phyloP scores from a whole-genome alignment of 1,139 yeast genomes.

The Yamadazyma sp. region DNA sequence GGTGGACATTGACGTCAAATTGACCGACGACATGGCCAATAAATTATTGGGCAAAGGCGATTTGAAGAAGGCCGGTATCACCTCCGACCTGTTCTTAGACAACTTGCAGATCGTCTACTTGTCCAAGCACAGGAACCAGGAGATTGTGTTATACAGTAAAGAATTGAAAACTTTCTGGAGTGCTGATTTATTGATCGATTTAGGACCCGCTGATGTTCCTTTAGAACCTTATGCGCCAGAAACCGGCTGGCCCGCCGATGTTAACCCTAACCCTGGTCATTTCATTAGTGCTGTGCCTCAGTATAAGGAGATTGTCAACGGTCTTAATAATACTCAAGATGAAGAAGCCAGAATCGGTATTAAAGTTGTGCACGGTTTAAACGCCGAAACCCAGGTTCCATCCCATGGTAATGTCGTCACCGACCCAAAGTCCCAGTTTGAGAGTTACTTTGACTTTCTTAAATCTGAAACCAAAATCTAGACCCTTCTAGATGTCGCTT shows the following conservation, averaged over 20 bases:
- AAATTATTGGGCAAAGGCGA: conserved; percentile 22
- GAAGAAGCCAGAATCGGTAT: conserved; percentile 25
- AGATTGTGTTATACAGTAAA: conserved; percentile 50
- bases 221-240: conserved; percentile 41
- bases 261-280: conserved; percentile 40
- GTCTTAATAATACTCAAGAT: conserved; percentile 18
- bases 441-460: conserved; percentile 10
- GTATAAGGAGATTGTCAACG: conserved; percentile 21
- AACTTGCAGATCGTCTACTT: conserved; percentile 56
- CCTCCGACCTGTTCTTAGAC: conserved; percentile 24
- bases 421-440: conserved; percentile 34
- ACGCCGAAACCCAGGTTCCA: conserved; percentile 47
- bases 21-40: conserved; percentile 28
- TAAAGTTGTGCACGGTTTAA: conserved; percentile 37
- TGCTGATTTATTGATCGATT: conserved; percentile 57
- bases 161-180: conserved; percentile 45
- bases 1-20: conserved; percentile 31
- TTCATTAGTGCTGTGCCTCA: conserved; percentile 37
- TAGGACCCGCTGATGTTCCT: conserved; percentile 23
- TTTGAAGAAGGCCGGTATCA: conserved; percentile 26
- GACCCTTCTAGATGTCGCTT: too few species aligned
- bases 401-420: conserved; percentile 60
- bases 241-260: conserved; percentile 33
- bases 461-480: not conserved
- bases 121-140: conserved; percentile 53